These are phyloP conservation scores for Phytophthora agathidicida DNA, from an alignment of 352 stramenopile species.

Conservation along the genomic window DNA sequence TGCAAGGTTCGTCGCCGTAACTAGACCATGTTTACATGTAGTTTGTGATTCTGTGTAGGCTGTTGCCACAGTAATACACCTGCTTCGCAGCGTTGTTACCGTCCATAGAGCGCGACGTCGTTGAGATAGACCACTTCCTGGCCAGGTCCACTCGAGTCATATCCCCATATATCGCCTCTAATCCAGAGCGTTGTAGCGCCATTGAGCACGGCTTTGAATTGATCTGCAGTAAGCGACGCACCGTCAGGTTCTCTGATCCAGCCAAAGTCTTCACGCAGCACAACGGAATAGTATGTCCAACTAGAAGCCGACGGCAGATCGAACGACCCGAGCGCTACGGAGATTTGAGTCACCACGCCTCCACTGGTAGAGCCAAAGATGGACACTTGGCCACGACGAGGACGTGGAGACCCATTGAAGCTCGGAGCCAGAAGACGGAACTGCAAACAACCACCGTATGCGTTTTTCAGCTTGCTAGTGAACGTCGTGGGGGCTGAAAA, in stretches of 20 bases:
- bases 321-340: constrained; percentile 58
- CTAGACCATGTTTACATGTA: constrained; percentile 21
- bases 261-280: constrained; percentile 79
- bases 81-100: constrained; percentile 33
- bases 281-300: constrained; percentile 70
- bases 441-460: constrained; percentile 71
- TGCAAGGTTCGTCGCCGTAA: constrained; percentile 42
- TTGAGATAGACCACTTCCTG: constrained; percentile 83
- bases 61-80: constrained; percentile 10
- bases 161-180: constrained; percentile 71
- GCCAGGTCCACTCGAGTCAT: constrained; percentile 42
- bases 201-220: constrained; percentile 44
- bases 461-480: constrained; percentile 33
- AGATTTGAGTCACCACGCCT: constrained; percentile 37
- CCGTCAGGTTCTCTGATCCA: constrained; percentile 70
- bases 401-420: constrained; percentile 61
- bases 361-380: constrained; percentile 36
- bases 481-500: constrained; percentile 52
- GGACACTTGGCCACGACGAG: constrained; percentile 58
- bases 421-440: constrained; percentile 76
- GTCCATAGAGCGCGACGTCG: constrained; percentile 52
- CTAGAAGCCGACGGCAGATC: constrained; percentile 38
- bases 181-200: constrained; percentile 56
- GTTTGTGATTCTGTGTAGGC: constrained; percentile 16
- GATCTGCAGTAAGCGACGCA: constrained; percentile 15